Percentiles rank a stretch among this genome's conserved stretches.
phyloP scores from a whole-genome alignment of 2,329 filamentous ascomycete genomes.

The Metarhizium robertsii region DNA sequence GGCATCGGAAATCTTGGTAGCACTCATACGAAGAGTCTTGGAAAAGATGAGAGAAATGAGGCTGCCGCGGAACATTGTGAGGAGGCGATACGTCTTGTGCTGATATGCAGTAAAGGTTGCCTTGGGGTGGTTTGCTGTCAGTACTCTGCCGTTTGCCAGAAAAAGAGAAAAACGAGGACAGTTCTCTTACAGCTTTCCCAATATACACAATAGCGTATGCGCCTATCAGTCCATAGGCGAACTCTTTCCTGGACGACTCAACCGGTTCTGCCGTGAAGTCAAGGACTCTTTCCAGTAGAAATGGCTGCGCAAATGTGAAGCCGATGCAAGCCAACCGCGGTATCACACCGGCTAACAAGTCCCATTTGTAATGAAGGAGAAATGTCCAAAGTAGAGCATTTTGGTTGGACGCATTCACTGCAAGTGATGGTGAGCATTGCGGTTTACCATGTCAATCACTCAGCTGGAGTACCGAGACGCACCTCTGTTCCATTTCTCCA shows the following conservation, averaged over 20 bases:
- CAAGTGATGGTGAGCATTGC: background rate
- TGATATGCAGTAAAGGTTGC: slow-evolving; percentile 7
- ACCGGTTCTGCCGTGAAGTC: slow-evolving; percentile 16
- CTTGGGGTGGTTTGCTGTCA: too few relatives aligned
- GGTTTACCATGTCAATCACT: background rate
- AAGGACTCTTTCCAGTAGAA: slow-evolving; percentile 28
- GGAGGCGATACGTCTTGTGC: slow-evolving; percentile 23
- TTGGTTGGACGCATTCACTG: slow-evolving; percentile 12
- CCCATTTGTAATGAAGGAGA: slow-evolving; percentile 16
- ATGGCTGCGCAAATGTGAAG: slow-evolving; percentile 33
- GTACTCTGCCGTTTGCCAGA: too few relatives aligned
- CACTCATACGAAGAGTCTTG: slow-evolving; percentile 27
- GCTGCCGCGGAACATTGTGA: slow-evolving; percentile 23
- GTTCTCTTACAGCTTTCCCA: slow-evolving; percentile 22
- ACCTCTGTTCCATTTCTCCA: slow-evolving; percentile 9
- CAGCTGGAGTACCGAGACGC: background rate
- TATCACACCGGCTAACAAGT: slow-evolving; percentile 19
- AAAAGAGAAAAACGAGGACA: too few relatives aligned
- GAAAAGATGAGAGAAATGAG: slow-evolving; percentile 37
- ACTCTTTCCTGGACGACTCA: slow-evolving; percentile 13
- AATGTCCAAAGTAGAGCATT: slow-evolving; percentile 14
- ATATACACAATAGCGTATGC: slow-evolving; percentile 29
- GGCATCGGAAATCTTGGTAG: slow-evolving; percentile 12
- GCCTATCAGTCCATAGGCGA: slow-evolving; percentile 28
- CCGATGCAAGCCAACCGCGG: slow-evolving; percentile 26